Base-by-base conservation (phyloP, 306 rosid genomes). In the Rubus idaeus region DNA sequence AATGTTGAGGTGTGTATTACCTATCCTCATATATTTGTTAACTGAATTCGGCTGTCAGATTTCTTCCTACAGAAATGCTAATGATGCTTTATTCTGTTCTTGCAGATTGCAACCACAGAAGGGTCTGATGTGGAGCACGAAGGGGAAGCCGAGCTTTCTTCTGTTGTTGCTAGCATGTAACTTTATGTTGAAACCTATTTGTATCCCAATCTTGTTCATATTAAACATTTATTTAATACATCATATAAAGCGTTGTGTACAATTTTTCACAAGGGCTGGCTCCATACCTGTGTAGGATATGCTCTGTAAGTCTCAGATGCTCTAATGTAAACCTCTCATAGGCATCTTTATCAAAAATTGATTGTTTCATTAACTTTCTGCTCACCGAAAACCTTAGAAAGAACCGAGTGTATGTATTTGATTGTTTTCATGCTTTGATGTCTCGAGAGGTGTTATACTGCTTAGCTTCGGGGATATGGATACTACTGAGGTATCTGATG, bases 131-230 rank as follows among this genome's bases (percentile, higher is more conserved):
- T 79, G 49, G 98, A 90, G 39, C 88, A 88, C 3, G 97, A 96
- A 74, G 84, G 84, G 58, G 99, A 92, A 74, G 42, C 89, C 16
- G 94, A 96, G 77, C 78, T 89, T 78, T 78, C 90, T 73, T 86
- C 93, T 51, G 87, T 91, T 77, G 98, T 89, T 82, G 96, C 94
- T 83, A 93, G 88, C 94, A 89, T 96, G 99, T 96, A 85, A 92
- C 35, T 74, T 64, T 14, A 76, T 71, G 83, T 47, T 71, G 68
- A 68, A 81, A 76, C 80, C 68, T 70, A 74, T 60, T 73, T 83
- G 74, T 82, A 66, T 77, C 40, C 51, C 56, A 68, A 72, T 83
- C 75, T 57, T 94, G 94, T 92, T 89, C 83, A 91, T 91, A 89
- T 68, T 81, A 85, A 68, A 86, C 78, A 83, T 85, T 84, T 81